These are phyloP conservation scores for Metrosideros polymorpha DNA, from an alignment of 441 rosid genomes.

Conservation along the genomic window DNA sequence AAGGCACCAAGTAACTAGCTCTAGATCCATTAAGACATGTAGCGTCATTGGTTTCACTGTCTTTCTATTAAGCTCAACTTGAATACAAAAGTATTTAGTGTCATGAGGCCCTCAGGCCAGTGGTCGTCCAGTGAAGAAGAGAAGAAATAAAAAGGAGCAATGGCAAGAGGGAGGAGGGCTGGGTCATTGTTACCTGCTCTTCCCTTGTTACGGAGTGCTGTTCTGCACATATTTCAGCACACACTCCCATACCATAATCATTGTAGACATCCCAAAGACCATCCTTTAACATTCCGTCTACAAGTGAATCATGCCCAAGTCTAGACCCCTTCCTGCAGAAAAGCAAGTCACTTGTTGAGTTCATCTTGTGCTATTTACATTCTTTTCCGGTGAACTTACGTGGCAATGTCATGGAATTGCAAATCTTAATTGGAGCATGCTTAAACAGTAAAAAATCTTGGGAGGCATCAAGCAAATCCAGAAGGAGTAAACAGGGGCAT, in stretches of 20 bases:
- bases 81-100: neutral
- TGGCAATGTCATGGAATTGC: neutral
- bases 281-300: constrained; percentile 97
- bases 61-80: neutral
- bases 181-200: constrained; percentile 54
- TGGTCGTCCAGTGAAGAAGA: neutral
- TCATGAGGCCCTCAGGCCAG: neutral
- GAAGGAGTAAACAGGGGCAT: neutral
- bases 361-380: neutral
- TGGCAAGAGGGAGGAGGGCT: neutral
- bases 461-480: neutral
- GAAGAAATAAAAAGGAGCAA: neutral
- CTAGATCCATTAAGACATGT: neutral
- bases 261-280: constrained; percentile 97
- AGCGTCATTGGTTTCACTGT: neutral
- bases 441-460: neutral
- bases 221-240: constrained; percentile 95
- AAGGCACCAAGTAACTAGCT: neutral
- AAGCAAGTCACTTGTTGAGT: neutral
- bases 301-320: constrained; percentile 86
- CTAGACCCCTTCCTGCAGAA: constrained; percentile 91
- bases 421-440: neutral
- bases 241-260: constrained; percentile 90
- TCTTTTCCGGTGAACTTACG: neutral
- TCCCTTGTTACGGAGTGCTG: constrained; percentile 62